A percentile compares a stretch with the other conserved stretches of the same genome.
These are phyloP conservation scores for Hapsidospora chrysogenum DNA, from an alignment of 495 filamentous ascomycete species.

Conservation along the genomic window DNA sequence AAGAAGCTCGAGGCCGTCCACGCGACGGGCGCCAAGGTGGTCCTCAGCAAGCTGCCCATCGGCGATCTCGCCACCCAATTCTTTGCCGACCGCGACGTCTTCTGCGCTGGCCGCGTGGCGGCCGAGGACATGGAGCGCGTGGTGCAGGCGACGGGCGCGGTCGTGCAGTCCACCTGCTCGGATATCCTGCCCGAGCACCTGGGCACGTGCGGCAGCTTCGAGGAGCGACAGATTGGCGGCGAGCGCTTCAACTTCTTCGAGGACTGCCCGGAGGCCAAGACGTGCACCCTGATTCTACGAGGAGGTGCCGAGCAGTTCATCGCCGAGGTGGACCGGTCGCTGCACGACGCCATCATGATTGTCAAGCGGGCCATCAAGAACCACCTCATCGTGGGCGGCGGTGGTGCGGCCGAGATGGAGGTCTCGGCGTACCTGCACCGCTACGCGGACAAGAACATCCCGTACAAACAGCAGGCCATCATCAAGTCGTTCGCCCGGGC, in stretches of 20 bases:
- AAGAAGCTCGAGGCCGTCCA: constrained; percentile 92
- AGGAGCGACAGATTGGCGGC: constrained; percentile 91
- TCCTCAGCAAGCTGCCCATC: constrained; percentile 92
- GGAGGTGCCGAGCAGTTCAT: constrained; percentile 98
- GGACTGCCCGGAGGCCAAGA: constrained; percentile 86
- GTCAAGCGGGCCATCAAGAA: constrained; percentile 94
- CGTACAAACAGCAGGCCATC: constrained; percentile 89
- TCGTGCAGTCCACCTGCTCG: constrained; percentile 88
- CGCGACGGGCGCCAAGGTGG: constrained; percentile 89
- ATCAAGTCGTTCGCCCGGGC: constrained; percentile 98
- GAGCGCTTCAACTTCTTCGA: constrained; percentile 98
- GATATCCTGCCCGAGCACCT: constrained; percentile 84
- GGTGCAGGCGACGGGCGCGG: constrained; percentile 82
- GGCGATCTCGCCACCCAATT: constrained; percentile 96
- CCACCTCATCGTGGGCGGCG: constrained; percentile 83
- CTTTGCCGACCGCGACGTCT: constrained; percentile 95
- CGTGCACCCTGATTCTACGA: constrained; percentile 87
- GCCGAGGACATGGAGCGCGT: constrained; percentile 93
- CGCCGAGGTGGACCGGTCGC: constrained; percentile 88
- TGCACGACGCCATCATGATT: constrained; percentile 99
- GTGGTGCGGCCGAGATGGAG: constrained; percentile 94
- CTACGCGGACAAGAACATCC: constrained; percentile 80
- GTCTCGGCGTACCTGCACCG: constrained; percentile 80
- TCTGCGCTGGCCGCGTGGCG: constrained; percentile 90
- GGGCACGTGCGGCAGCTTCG: constrained; percentile 78